Evolutionary conservation across 2,329 filamentous ascomycete species (phyloP).

Genomic region (Hypoxylon sp.): DNA sequence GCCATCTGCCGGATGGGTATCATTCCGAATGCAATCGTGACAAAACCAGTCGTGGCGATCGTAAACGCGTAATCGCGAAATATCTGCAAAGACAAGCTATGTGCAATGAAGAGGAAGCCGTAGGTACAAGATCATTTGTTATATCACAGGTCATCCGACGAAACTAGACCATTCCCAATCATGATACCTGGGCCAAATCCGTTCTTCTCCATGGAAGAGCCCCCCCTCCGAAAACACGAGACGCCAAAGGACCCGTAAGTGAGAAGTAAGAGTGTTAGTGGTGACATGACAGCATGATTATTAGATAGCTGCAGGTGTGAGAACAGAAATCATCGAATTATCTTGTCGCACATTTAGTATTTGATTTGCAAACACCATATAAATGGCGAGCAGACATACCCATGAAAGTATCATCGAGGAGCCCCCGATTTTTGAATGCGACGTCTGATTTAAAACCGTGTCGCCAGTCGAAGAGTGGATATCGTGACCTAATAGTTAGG

Average conservation of each 20-base stretch:
- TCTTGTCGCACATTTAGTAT: not conserved
- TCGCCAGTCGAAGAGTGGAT: not conserved
- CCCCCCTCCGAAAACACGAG: not conserved
- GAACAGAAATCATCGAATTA: constrained; percentile 7
- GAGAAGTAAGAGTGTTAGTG: not conserved
- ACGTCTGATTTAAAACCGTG: not conserved
- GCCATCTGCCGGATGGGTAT: constrained; percentile 43
- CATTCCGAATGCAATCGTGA: constrained; percentile 39
- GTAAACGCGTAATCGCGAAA: constrained; percentile 16
- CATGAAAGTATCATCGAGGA: constrained; percentile 5
- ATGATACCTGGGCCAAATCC: constrained; percentile 6
- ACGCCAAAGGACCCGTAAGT: constrained; percentile 10
- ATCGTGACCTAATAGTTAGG: constrained; percentile 43
- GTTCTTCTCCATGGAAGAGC: constrained; percentile 1
- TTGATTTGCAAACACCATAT: not conserved
- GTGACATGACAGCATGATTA: not conserved
- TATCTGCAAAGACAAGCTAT: constrained; percentile 31
- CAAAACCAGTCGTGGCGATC: constrained; percentile 29
- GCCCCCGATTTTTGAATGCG: constrained; percentile 1
- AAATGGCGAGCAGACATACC: constrained; percentile 17
- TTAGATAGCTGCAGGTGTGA: not conserved
- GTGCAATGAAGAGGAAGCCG: constrained; percentile 23
- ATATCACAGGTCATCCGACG: constrained; percentile 18
- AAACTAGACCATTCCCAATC: constrained; percentile 21
- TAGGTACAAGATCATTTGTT: constrained; percentile 30